Evolutionary conservation across 306 rosid species (phyloP).

Genomic region (Sindora glabra): DNA sequence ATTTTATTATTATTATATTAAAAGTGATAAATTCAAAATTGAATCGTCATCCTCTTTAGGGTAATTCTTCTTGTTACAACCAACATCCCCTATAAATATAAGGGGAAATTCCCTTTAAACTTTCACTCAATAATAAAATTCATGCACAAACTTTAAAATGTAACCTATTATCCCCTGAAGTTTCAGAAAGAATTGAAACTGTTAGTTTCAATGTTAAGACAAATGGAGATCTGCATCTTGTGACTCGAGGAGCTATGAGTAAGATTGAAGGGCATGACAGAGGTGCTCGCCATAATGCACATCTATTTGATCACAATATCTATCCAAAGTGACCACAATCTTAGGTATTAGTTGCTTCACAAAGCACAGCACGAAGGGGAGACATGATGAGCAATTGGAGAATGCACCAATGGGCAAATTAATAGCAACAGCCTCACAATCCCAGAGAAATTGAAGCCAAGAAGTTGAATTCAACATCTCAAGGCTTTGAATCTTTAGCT

Average conservation of each 20-base stretch:
- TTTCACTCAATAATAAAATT: too few species aligned
- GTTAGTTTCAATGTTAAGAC: too few species aligned
- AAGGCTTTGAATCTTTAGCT: constrained; percentile 48
- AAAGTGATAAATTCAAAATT: too few species aligned
- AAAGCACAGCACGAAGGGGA: constrained; percentile 56
- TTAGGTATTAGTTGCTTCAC: constrained; percentile 70
- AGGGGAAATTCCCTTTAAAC: too few species aligned
- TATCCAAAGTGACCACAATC: constrained; percentile 62
- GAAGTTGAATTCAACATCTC: constrained; percentile 53
- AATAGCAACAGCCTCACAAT: constrained; percentile 58
- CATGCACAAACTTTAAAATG: too few species aligned
- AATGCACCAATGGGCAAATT: constrained; percentile 60
- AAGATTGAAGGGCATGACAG: constrained; percentile 42
- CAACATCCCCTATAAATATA: too few species aligned
- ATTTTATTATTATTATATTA: too few species aligned
- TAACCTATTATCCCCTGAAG: too few species aligned
- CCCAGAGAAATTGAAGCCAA: constrained; percentile 55
- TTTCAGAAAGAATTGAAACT: too few species aligned
- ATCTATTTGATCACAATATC: constrained; percentile 58
- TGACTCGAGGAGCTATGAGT: constrained; percentile 56
- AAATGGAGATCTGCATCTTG: constrained; percentile 81
- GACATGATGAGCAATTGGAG: constrained; percentile 29
- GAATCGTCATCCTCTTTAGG: too few species aligned
- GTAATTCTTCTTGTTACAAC: too few species aligned
- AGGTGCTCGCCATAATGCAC: constrained; percentile 50